These are phyloP conservation scores for Podosphaera fusca DNA, from an alignment of 2,329 filamentous ascomycete species.

Conservation along the genomic window DNA sequence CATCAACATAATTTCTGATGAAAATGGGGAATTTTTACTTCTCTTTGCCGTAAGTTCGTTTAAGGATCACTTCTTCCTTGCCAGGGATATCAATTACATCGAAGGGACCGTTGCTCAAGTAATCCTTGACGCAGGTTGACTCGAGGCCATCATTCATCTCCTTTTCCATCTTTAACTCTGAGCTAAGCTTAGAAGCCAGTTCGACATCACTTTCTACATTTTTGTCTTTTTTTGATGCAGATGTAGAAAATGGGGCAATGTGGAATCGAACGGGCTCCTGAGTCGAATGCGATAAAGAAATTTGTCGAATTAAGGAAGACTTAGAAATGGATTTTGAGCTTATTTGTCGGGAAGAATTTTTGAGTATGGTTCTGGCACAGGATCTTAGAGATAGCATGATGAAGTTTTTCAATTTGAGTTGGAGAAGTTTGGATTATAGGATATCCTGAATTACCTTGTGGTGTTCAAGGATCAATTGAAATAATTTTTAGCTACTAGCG, in stretches of 20 bases:
- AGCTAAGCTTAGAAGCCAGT: constrained; percentile 64
- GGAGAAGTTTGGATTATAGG: constrained; percentile 1
- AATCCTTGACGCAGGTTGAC: constrained; percentile 63
- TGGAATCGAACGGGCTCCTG: constrained; percentile 12
- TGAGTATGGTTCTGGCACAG: constrained; percentile 42
- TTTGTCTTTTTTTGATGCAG: constrained; percentile 29
- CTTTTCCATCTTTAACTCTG: constrained; percentile 64
- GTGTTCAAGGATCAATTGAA: not conserved
- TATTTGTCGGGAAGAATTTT: constrained; percentile 34
- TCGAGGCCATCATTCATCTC: constrained; percentile 50
- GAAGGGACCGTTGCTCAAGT: constrained; percentile 66
- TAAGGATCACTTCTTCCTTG: constrained; percentile 69
- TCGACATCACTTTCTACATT: constrained; percentile 42
- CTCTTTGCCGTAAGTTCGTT: constrained; percentile 67
- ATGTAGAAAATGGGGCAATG: constrained; percentile 17
- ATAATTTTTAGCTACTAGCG: not conserved
- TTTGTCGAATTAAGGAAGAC: constrained; percentile 18
- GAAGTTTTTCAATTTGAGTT: constrained; percentile 3
- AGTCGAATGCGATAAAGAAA: constrained; percentile 12
- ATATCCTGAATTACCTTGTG: not conserved
- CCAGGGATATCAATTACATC: constrained; percentile 63
- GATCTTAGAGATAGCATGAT: constrained; percentile 47
- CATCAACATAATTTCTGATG: constrained; percentile 7
- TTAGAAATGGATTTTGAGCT: constrained; percentile 24
- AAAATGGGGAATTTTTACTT: constrained; percentile 30